These are phyloP conservation scores for Phytophthora hybrid DNA, from an alignment of 352 stramenopile species.

Conservation along the genomic window DNA sequence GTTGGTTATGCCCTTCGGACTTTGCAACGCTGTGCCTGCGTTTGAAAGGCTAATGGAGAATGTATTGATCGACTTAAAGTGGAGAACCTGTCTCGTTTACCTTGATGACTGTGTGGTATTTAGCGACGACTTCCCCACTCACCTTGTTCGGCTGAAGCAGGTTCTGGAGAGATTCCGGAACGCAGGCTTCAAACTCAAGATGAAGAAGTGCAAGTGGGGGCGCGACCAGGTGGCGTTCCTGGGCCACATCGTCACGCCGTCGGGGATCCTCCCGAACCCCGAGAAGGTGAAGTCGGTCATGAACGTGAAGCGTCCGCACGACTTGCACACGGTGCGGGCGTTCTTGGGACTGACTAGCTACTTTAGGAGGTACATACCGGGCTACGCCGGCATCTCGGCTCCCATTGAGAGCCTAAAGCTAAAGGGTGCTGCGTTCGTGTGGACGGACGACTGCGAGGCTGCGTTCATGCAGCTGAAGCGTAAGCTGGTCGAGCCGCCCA, in stretches of 20 bases:
- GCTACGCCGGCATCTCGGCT: too few species aligned
- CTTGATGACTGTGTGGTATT: conserved; percentile 9
- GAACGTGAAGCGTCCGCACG: neutral
- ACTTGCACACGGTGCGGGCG: too few species aligned
- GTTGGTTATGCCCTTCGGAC: neutral
- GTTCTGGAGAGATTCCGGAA: conserved; percentile 1
- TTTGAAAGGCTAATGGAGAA: conserved; percentile 14
- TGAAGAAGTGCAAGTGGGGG: conserved; percentile 20
- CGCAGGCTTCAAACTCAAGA: conserved; percentile 6
- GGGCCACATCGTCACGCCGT: too few species aligned
- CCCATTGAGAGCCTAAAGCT: neutral
- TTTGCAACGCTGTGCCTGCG: conserved; percentile 2
- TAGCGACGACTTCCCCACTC: conserved; percentile 8
- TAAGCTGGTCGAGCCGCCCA: neutral
- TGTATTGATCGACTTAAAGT: conserved; percentile 6
- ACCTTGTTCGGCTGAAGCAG: neutral
- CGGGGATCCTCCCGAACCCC: neutral
- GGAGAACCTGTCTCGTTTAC: conserved; percentile 8
- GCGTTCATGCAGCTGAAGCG: conserved; percentile 10
- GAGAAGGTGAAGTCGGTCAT: conserved; percentile 10
- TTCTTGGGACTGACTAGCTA: too few species aligned
- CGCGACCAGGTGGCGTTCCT: conserved; percentile 9
- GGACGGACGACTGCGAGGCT: conserved; percentile 1
- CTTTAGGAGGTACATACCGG: too few species aligned
- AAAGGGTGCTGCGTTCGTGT: neutral